Conservation (phyloP, 257 asterid species). For the Catharanthus roseus region DNA sequence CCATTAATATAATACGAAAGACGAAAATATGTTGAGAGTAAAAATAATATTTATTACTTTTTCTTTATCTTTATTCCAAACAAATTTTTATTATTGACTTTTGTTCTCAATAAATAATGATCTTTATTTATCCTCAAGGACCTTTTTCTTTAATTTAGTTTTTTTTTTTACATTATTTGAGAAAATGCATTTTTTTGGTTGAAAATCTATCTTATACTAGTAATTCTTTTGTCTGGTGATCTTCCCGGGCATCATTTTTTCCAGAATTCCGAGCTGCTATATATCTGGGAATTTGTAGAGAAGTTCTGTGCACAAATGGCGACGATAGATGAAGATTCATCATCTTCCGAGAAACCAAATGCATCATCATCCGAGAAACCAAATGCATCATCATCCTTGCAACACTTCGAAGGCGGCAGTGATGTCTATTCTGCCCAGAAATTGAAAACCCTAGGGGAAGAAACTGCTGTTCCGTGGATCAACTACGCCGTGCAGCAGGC, state of each 20-base stretch:
- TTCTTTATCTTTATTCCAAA: too few species aligned
- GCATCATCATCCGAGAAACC: constrained; percentile 17
- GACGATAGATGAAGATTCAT: constrained; percentile 15
- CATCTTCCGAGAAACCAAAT: constrained; percentile 16
- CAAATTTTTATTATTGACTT: too few species aligned
- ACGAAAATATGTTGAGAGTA: too few species aligned
- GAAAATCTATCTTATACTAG: not conserved
- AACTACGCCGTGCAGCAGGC: constrained; percentile 77
- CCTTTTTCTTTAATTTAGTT: too few species aligned
- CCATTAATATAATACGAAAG: too few species aligned
- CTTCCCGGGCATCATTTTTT: not conserved
- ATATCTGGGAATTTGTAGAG: too few species aligned
- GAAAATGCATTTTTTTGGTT: too few species aligned
- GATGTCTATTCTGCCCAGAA: constrained; percentile 10
- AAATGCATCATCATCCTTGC: constrained; percentile 17
- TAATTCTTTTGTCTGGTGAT: not conserved
- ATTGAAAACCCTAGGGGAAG: constrained; percentile 23
- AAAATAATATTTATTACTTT: too few species aligned
- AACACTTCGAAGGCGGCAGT: not conserved
- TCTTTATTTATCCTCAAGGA: too few species aligned
- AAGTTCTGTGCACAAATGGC: constrained; percentile 12
- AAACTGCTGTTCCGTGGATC: constrained; percentile 41
- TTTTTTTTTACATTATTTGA: too few species aligned
- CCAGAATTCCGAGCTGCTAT: not conserved
- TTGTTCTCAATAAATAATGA: too few species aligned